Conservation (phyloP, 352 stramenopile genomes). For the Phytophthora hibernalis region DNA sequence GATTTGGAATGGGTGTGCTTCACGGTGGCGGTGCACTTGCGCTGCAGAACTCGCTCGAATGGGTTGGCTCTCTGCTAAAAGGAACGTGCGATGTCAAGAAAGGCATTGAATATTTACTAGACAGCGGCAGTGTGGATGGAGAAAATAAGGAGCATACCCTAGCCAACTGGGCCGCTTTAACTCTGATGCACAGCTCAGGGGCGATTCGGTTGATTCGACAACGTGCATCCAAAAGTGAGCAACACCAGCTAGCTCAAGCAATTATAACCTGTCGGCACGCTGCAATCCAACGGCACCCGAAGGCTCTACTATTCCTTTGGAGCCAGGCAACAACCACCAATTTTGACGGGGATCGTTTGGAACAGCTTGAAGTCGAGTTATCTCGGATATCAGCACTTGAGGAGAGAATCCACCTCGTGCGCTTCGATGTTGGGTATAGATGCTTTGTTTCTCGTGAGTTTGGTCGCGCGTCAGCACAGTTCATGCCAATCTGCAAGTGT, state of each 20-base stretch:
- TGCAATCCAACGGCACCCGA: slow-evolving; percentile 30
- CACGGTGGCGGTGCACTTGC: slow-evolving; percentile 38
- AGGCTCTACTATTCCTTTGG: slow-evolving; percentile 51
- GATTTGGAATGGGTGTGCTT: slow-evolving; percentile 44
- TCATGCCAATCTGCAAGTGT: slow-evolving; percentile 48
- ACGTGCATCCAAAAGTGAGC: slow-evolving; percentile 4
- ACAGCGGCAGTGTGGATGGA: slow-evolving; percentile 14
- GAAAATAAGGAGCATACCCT: slow-evolving; percentile 11
- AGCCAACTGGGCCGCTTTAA: slow-evolving; percentile 41
- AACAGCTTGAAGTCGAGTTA: slow-evolving; percentile 21
- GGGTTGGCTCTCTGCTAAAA: slow-evolving; percentile 32
- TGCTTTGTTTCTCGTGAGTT: slow-evolving; percentile 39
- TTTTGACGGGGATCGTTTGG: slow-evolving; percentile 14
- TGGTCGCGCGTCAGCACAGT: slow-evolving; percentile 35
- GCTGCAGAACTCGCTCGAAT: slow-evolving; percentile 36
- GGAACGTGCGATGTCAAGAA: slow-evolving; percentile 30
- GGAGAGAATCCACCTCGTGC: slow-evolving; percentile 44
- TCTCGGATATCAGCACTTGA: slow-evolving; percentile 7
- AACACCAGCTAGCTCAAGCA: slow-evolving; percentile 5
- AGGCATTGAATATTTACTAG: slow-evolving; percentile 38
- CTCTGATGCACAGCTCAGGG: slow-evolving; percentile 39
- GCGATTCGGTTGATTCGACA: slow-evolving; percentile 37
- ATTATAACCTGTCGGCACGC: slow-evolving; percentile 17
- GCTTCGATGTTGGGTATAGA: slow-evolving; percentile 47
- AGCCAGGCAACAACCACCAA: slow-evolving; percentile 18